Conservation (phyloP, 768 basidiomycete genomes). For the Pholiota microspora region DNA sequence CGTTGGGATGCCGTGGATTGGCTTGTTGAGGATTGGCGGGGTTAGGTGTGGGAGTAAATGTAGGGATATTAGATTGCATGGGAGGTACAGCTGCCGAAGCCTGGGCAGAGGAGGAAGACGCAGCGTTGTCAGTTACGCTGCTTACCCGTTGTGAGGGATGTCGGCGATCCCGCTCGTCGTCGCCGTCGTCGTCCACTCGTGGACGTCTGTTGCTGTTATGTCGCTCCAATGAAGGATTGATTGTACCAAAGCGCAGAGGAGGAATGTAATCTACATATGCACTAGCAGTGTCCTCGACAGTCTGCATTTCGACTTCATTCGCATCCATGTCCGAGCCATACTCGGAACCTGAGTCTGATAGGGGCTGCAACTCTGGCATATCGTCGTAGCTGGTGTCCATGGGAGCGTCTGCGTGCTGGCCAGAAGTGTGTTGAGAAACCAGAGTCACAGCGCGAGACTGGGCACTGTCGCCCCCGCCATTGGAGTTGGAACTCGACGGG, state of each 20-base stretch:
- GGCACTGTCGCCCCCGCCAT: background rate
- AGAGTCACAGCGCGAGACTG: background rate
- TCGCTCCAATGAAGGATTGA: conserved; percentile 11
- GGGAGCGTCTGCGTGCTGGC: conserved; percentile 13
- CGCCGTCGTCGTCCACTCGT: conserved; percentile 61
- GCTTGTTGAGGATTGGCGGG: background rate
- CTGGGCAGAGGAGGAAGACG: conserved; percentile 11
- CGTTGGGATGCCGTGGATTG: conserved; percentile 5
- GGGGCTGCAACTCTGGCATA: conserved; percentile 40
- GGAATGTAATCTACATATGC: background rate
- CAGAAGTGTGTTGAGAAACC: conserved; percentile 7
- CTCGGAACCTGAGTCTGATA: conserved; percentile 34
- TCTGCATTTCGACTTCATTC: conserved; percentile 29
- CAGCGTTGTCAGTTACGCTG: conserved; percentile 20
- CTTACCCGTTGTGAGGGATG: conserved; percentile 61
- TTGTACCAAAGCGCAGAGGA: background rate
- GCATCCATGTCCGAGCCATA: conserved; percentile 22
- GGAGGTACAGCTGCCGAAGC: conserved; percentile 6
- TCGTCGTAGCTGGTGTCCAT: conserved; percentile 34
- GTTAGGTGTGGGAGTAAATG: conserved; percentile 1
- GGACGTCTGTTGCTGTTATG: conserved; percentile 41
- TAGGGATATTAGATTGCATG: conserved; percentile 11
- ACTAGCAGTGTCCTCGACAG: conserved; percentile 16
- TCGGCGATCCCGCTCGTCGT: conserved; percentile 58
- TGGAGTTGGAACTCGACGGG: background rate